Evolutionary conservation across 2,329 filamentous ascomycete genomes (phyloP).

Genomic region (Pseudopithomyces chartarum): DNA sequence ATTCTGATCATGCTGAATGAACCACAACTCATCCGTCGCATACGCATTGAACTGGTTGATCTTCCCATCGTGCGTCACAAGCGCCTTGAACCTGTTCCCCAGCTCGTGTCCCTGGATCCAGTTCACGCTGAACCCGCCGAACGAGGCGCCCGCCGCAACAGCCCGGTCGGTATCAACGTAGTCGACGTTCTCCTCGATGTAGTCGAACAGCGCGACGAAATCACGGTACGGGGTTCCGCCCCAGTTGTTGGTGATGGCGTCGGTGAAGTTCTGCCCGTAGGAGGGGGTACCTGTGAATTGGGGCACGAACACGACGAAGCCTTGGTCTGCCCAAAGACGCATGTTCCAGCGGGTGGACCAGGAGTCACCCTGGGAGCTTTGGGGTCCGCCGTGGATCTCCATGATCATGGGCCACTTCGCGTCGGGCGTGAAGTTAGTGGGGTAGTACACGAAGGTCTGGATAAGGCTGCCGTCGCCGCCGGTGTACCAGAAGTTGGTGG

Average conservation of each 20-base stretch:
- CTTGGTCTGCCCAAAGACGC: constrained; percentile 82
- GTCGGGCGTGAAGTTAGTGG: constrained; percentile 65
- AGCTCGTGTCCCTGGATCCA: constrained; percentile 90
- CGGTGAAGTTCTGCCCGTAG: constrained; percentile 76
- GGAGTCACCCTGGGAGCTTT: constrained; percentile 71
- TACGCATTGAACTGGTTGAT: constrained; percentile 63
- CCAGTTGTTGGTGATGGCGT: constrained; percentile 81
- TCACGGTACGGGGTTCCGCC: constrained; percentile 83
- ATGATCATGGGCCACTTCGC: constrained; percentile 81
- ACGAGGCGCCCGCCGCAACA: constrained; percentile 71
- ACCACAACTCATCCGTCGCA: constrained; percentile 58
- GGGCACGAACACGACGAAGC: constrained; percentile 78
- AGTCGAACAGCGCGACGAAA: constrained; percentile 76
- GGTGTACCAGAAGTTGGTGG: constrained; percentile 71
- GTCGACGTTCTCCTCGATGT: constrained; percentile 67
- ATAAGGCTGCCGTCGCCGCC: constrained; percentile 63
- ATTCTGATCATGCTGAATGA: constrained; percentile 53
- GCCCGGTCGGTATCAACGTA: constrained; percentile 74
- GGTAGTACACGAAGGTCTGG: constrained; percentile 71
- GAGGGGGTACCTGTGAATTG: constrained; percentile 85
- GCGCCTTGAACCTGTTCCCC: constrained; percentile 82
- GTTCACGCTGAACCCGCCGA: constrained; percentile 56
- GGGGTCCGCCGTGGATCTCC: constrained; percentile 82
- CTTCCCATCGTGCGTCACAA: constrained; percentile 87
- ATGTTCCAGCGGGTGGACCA: constrained; percentile 88